Base-by-base conservation (phyloP, 345 rosid genomes). In the Anacardium occidentale region DNA sequence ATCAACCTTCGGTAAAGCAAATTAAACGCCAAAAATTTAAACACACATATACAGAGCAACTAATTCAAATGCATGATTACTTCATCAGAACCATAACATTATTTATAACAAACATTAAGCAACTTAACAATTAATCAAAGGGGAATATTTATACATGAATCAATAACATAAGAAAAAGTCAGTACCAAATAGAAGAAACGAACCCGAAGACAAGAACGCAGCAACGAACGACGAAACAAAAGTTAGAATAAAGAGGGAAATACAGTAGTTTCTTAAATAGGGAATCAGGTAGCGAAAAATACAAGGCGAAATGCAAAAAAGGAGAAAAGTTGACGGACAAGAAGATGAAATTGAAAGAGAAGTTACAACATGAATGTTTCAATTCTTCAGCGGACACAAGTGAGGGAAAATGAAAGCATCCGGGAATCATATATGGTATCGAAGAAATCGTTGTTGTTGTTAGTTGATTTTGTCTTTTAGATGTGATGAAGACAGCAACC, bases 371-470 rank as follows among this genome's bases (percentile, higher is more conserved):
- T 29, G 32, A 29, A 29, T 29, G 3, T 29, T 29, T 29, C 32
- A 29, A 29, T 29, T 29, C n/a, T n/a, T 29, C 32, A 29, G 32
- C 32, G 3, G 32, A 29, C 32, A 1, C 9, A 61, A 32, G 48
- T 10, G 70, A 29, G 32, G 32, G 32, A 29, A 29, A 29, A 29
- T 29, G 32, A 50, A 29, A 52, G 18, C 59, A 18, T 5, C 45
- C 15, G 18, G 20, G n/a, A n/a, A 50, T 61, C 48, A 12, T 29
- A 0, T 1, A 15, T 53, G 9, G 9, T 59, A 75, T 77, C 51
- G 76, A 64, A 70, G 51, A 59, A 34, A 71, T 68, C 77, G 84
- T 56, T 53, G 65, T 29, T 29, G 32, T 42, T 56, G 67, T 29
- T 42, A 13, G 10, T 71, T 60, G 26, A 34, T 63, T 62, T 34